These are phyloP conservation scores for Pachysandra terminalis DNA, from an alignment of 164 flowering plant genomes.

Conservation along the genomic window DNA sequence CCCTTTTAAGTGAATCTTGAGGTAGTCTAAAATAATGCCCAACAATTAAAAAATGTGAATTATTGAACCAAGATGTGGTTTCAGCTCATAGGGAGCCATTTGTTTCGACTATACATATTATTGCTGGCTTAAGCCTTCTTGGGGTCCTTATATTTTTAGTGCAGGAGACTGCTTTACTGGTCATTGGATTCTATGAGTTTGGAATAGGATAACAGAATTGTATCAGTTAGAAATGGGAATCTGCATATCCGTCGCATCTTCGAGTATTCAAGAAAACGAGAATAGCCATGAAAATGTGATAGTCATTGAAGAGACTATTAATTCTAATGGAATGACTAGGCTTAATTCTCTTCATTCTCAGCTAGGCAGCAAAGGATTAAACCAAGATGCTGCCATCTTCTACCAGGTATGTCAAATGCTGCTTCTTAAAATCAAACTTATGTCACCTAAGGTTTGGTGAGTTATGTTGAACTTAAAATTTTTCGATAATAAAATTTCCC, in stretches of 20 bases:
- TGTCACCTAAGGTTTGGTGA: too few relatives aligned
- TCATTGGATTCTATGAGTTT: not conserved
- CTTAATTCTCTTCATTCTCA: constrained; percentile 51
- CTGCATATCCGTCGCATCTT: constrained; percentile 57
- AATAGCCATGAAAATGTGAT: constrained; percentile 34
- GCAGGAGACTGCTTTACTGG: constrained; percentile 1
- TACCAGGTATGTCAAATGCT: constrained; percentile 41
- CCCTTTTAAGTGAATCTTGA: constrained; percentile 44
- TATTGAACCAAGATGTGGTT: constrained; percentile 23
- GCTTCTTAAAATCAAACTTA: not conserved
- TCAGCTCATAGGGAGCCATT: constrained; percentile 25
- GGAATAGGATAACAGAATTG: not conserved
- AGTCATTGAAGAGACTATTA: constrained; percentile 18
- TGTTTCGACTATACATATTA: not conserved
- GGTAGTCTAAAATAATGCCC: constrained; percentile 23
- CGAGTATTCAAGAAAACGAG: constrained; percentile 36
- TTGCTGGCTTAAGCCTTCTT: not conserved
- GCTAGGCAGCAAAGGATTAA: constrained; percentile 63
- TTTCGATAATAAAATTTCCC: not conserved
- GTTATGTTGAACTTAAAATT: not conserved
- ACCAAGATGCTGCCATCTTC: constrained; percentile 74
- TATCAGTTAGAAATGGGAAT: constrained; percentile 47
- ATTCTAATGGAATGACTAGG: constrained; percentile 13
- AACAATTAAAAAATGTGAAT: constrained; percentile 20
- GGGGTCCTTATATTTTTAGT: constrained; percentile 12